These are phyloP conservation scores for Gleditsia sinensis DNA, from an alignment of 306 rosid genomes.

Conservation along the genomic window DNA sequence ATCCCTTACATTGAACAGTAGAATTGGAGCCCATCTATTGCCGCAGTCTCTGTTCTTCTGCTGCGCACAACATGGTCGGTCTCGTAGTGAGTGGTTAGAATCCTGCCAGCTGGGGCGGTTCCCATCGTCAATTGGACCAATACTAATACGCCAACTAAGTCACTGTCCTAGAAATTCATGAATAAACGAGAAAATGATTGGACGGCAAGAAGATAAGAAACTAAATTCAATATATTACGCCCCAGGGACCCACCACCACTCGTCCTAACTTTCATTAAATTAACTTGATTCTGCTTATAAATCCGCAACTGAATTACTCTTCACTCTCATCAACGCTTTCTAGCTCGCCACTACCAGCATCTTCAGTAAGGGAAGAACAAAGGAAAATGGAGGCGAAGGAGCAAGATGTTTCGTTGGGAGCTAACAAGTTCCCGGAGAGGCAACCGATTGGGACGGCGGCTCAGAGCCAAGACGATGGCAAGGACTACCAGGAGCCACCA, in stretches of 20 bases:
- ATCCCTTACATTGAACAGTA: neutral
- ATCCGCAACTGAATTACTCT: slow-evolving; percentile 27
- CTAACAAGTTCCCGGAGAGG: slow-evolving; percentile 56
- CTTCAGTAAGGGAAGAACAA: neutral
- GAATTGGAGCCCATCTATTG: no score
- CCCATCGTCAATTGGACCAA: neutral
- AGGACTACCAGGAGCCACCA: slow-evolving; percentile 58
- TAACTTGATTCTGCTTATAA: slow-evolving; percentile 37
- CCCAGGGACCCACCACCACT: slow-evolving; percentile 23
- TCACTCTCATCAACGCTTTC: neutral
- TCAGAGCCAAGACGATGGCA: slow-evolving; percentile 50
- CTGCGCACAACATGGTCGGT: slow-evolving; percentile 52
- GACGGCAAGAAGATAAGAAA: slow-evolving; percentile 2
- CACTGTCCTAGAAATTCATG: neutral
- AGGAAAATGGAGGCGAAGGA: slow-evolving; percentile 48
- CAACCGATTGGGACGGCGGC: slow-evolving; percentile 55
- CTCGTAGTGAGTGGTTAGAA: slow-evolving; percentile 20
- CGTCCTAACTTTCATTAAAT: slow-evolving; percentile 11
- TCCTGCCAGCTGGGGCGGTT: slow-evolving; percentile 34
- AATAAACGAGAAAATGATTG: neutral
- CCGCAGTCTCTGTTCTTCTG: slow-evolving; percentile 30
- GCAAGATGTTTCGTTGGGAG: slow-evolving; percentile 55
- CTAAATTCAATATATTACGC: slow-evolving; percentile 34
- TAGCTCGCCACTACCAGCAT: neutral
- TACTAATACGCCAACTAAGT: neutral